Base-by-base conservation (phyloP, 2,329 filamentous ascomycete species). In the Nectriaceae sp. region DNA sequence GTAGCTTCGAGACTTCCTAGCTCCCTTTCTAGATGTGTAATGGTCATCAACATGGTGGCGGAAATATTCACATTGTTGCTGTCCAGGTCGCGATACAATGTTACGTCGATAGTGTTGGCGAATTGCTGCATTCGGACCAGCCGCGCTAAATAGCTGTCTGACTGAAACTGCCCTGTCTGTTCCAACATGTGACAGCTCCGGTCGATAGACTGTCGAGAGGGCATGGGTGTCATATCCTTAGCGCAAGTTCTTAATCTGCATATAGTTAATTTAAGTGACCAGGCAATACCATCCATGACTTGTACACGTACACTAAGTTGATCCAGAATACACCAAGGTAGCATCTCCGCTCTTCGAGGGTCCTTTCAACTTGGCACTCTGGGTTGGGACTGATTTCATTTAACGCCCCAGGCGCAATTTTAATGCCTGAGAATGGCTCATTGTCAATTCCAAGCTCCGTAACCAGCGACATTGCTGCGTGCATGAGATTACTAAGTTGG, bases 291-390 rank as follows among this genome's bases (percentile, higher is more conserved):
- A 20, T 2, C n/a, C n/a, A 0, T 1, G 15, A 2, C 1, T 4
- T 4, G 11, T 3, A 6, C 3, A 19, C 44, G 11, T 16, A 53
- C 50, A 53, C 5, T 0, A 35, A 53, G 42, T 40, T 53, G 15
- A 53, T 19, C 51, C 51, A 53, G 20, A 46, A 53, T 2, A 45
- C 29, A 1, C 51, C 51, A 5, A 53, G 20, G n/a, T 49, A 29
- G 5, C 51, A 53, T 35, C 51, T 20, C 11, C 45, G 39, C 11
- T 49, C 45, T 0, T 49, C 42, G 1, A 5, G 38, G 11, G 45
- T 53, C 8, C 26, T 49, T 3, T 19, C 3, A 13, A 11, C 11
- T 3, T 20, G 45, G 11, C 49, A 6, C 0, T 31, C 21, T 31
- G 42, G 38, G 2, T 21, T 31, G 16, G 16, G 5, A 0, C 33